These are phyloP conservation scores for Neonectria coccinea DNA, from an alignment of 2,329 filamentous ascomycete genomes.

Conservation along the genomic window DNA sequence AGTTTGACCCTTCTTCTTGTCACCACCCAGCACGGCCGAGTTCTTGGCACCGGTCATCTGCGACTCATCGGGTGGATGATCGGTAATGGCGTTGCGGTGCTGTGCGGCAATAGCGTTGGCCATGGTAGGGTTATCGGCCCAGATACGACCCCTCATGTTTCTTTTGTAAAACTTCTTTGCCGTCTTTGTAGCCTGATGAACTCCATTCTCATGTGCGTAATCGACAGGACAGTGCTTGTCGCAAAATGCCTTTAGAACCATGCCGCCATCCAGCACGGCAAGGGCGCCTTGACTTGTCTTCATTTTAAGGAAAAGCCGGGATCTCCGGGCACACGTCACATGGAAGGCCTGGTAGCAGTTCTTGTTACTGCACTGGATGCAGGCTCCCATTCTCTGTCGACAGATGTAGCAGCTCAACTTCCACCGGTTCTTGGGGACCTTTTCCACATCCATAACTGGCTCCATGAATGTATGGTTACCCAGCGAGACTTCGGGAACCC, in stretches of 20 bases:
- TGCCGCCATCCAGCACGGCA: constrained; percentile 81
- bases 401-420: constrained; percentile 96
- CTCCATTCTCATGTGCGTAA: constrained; percentile 87
- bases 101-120: constrained; percentile 84
- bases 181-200: constrained; percentile 81
- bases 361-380: constrained; percentile 98
- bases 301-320: constrained; percentile 93
- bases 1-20: constrained; percentile 73
- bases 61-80: constrained; percentile 82
- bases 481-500: constrained; percentile 96
- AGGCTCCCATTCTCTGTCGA: constrained; percentile 96
- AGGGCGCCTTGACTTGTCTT: constrained; percentile 87
- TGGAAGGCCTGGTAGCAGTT: constrained; percentile 97
- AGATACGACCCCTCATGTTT: constrained; percentile 88
- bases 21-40: constrained; percentile 78
- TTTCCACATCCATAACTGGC: constrained; percentile 96
- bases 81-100: constrained; percentile 70
- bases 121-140: constrained; percentile 90
- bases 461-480: constrained; percentile 99
- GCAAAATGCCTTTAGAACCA: constrained; percentile 92
- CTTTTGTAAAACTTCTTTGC: constrained; percentile 91
- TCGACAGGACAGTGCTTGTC: constrained; percentile 94
- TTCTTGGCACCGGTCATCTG: constrained; percentile 88
- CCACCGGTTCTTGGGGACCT: constrained; percentile 95
- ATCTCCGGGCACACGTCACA: constrained; percentile 91